Base-by-base conservation (phyloP, 2,329 filamentous ascomycete genomes). In the Neonectria punicea region DNA sequence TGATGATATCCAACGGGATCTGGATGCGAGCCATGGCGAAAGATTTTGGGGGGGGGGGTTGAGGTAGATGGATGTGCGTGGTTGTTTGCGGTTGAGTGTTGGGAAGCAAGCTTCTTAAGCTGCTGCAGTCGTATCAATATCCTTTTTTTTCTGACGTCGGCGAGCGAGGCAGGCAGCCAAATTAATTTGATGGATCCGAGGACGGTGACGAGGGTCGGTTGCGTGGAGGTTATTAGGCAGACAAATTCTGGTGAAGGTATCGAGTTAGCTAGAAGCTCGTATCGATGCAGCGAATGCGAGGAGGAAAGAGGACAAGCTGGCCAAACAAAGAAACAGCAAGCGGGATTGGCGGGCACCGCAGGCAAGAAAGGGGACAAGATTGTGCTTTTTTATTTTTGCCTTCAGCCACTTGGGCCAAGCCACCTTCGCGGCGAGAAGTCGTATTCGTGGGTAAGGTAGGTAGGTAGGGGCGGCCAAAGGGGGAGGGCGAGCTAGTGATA, bases 1-100 rank as follows among this genome's bases (percentile, higher is more conserved):
- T 97, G 80, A 98, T 83, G 76, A 91, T 89, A 80, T 97, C 94
- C 76, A 98, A 86, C 62, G 96, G 96, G 73, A 99, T 96, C 86
- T 93, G 93, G 77, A 98, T 93, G 80, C 93, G 90, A 73, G 92
- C 86, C 94, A 97, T 97, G 67, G 68, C 73, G 72, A 70, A 49
- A 5, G n/a, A 30, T 30, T 10, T 30, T 30, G 39, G n/a, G 53
- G 53, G 28, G 25, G 5, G n/a, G n/a, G n/a, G n/a, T 5, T 25
- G 5, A 2, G 22, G 22, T 18, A 22, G 28, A 22, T 49, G 49
- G 20, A 53, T 44, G 54, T 50, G 46, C 2, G 28, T 50, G 16
- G 47, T 18, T 30, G 28, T 8, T 8, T 32, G 30, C 11, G 10
- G 30, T 16, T 14, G 49, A 51, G 51, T 30, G 54, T 44, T 16